A percentile compares a stretch with the other conserved stretches of the same genome.
phyloP scores from a whole-genome alignment of 176 grass and related monocot species.

The Oryza glaberrima region DNA sequence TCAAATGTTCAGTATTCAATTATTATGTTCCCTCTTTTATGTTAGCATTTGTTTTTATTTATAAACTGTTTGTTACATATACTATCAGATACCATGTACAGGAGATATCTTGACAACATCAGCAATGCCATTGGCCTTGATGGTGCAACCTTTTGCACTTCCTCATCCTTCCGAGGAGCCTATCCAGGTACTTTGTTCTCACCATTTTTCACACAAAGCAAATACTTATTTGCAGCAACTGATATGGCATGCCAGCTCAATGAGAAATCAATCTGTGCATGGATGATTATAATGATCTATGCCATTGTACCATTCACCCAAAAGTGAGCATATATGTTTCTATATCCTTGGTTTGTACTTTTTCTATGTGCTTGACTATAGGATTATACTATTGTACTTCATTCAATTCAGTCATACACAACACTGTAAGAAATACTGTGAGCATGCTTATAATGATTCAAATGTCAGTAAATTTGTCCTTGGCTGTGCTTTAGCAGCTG shows the following conservation, averaged over 20 bases:
- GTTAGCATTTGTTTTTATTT: constrained; percentile 15
- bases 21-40: constrained; percentile 5
- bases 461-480: not conserved
- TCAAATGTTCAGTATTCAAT: not conserved
- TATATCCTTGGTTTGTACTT: not conserved
- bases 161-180: constrained; percentile 81
- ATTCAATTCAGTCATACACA: not conserved
- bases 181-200: constrained; percentile 55
- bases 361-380: not conserved
- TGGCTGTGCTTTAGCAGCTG: not conserved
- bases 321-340: not conserved
- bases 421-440: not conserved
- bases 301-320: constrained; percentile 5
- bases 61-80: constrained; percentile 37
- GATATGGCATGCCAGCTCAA: not conserved
- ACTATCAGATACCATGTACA: constrained; percentile 82
- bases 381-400: not conserved
- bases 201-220: not conserved
- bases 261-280: not conserved
- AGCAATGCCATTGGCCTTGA: constrained; percentile 78
- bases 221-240: not conserved
- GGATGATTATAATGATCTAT: too few species aligned
- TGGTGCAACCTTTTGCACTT: constrained; percentile 88
- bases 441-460: constrained; percentile 2
- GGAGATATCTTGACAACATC: constrained; percentile 81